Evolutionary conservation across 1,139 yeast species (phyloP).

Genomic region (Waltiozyma sp.): DNA sequence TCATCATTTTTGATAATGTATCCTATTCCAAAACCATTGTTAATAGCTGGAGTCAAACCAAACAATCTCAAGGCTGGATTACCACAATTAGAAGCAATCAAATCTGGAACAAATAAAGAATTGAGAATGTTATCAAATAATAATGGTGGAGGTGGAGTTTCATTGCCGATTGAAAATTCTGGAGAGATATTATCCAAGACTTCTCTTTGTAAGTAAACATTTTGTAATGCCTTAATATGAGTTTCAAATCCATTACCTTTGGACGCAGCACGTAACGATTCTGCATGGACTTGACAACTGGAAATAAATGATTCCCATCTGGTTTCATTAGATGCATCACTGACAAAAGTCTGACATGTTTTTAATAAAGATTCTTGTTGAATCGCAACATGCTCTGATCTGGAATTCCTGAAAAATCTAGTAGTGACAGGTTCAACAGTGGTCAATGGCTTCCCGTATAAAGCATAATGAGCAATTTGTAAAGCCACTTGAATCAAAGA

Average conservation of each 20-base stretch:
- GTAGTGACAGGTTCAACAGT: slow-evolving; percentile 69
- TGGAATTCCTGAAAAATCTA: slow-evolving; percentile 50
- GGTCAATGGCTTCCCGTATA: slow-evolving; percentile 59
- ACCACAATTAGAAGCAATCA: slow-evolving; percentile 57
- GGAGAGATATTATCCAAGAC: slow-evolving; percentile 35
- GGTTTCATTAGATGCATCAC: slow-evolving; percentile 30
- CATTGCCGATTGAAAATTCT: slow-evolving; percentile 17
- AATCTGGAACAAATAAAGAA: slow-evolving; percentile 37
- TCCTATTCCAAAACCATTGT: slow-evolving; percentile 71
- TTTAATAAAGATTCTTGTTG: slow-evolving; percentile 44
- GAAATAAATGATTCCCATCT: slow-evolving; percentile 43
- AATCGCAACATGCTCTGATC: slow-evolving; percentile 58
- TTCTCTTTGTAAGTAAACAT: slow-evolving; percentile 32
- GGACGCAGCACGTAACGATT: slow-evolving; percentile 40
- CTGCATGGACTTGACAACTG: slow-evolving; percentile 42
- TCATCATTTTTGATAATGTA: slow-evolving; percentile 61
- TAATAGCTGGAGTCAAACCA: slow-evolving; percentile 68
- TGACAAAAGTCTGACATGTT: slow-evolving; percentile 52
- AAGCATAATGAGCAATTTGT: slow-evolving; percentile 61
- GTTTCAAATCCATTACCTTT: slow-evolving; percentile 61
- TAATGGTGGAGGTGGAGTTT: slow-evolving; percentile 16
- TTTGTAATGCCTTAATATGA: slow-evolving; percentile 53
- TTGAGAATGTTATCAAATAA: slow-evolving; percentile 21
- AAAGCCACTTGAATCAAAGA: slow-evolving; percentile 57
- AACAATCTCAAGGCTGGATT: slow-evolving; percentile 64